These are phyloP conservation scores for Ganoderma meredithae DNA, from an alignment of 1,284 basidiomycete genomes.

Conservation along the genomic window DNA sequence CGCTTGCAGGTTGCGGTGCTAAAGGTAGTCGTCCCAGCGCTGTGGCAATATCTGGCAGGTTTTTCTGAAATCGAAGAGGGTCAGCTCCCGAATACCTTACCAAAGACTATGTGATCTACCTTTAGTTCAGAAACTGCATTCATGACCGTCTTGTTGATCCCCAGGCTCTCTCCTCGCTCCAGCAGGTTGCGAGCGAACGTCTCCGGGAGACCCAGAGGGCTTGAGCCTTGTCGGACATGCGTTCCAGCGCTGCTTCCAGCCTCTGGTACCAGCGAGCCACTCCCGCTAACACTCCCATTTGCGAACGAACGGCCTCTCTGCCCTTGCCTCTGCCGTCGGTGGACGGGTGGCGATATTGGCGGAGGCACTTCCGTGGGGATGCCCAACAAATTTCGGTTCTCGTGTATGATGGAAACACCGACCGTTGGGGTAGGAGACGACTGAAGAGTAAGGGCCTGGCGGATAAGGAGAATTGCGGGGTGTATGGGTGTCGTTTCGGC, in stretches of 20 bases:
- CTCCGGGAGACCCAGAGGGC: conserved; percentile 66
- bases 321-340: conserved; percentile 43
- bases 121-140: conserved; percentile 77
- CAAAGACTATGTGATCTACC: conserved; percentile 48
- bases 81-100: background rate
- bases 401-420: conserved; percentile 77
- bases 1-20: conserved; percentile 50
- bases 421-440: conserved; percentile 76
- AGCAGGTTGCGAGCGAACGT: conserved; percentile 73
- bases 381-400: conserved; percentile 81
- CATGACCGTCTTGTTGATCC: conserved; percentile 82
- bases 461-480: conserved; percentile 74
- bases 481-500: conserved; percentile 46
- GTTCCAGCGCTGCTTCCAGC: conserved; percentile 23
- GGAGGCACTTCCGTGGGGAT: conserved; percentile 73
- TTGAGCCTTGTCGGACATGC: conserved; percentile 52
- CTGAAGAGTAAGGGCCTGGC: conserved; percentile 83
- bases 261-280: conserved; percentile 25
- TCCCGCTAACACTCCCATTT: conserved; percentile 2
- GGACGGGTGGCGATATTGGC: conserved; percentile 50
- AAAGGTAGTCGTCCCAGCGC: conserved; percentile 63
- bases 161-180: conserved; percentile 79
- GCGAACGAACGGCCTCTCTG: conserved; percentile 40
- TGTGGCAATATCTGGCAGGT: conserved; percentile 81
- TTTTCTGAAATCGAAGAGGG: conserved; percentile 58